Percentiles rank a stretch among this genome's conserved stretches.
These are phyloP conservation scores for Sedum album DNA, from an alignment of 164 flowering plant species.

Conservation along the genomic window DNA sequence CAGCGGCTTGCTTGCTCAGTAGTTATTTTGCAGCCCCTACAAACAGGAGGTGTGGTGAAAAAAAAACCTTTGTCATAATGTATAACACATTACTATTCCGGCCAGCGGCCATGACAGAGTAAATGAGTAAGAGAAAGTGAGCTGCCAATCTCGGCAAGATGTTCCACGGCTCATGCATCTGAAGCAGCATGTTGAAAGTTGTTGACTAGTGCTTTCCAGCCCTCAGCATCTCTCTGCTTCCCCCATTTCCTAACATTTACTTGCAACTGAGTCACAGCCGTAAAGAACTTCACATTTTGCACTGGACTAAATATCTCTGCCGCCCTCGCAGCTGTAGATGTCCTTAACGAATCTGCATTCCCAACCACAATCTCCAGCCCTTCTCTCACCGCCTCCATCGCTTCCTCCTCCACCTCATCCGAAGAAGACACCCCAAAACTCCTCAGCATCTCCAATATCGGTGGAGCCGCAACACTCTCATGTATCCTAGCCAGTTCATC, in stretches of 20 bases:
- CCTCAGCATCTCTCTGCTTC: slow-evolving; percentile 18
- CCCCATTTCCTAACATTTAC: slow-evolving; percentile 30
- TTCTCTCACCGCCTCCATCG: slow-evolving; percentile 13
- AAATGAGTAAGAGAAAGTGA: too few relatives aligned
- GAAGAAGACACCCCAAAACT: slow-evolving; percentile 1
- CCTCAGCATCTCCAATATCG: slow-evolving; percentile 21
- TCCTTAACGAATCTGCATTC: slow-evolving; percentile 38
- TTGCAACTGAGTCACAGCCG: slow-evolving; percentile 35
- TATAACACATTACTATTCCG: too few relatives aligned
- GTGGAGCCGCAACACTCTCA: slow-evolving; percentile 45
- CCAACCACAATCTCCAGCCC: slow-evolving; percentile 25
- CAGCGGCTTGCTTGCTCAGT: too few relatives aligned
- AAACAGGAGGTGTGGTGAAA: neutral
- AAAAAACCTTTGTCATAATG: too few relatives aligned
- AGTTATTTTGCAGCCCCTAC: neutral
- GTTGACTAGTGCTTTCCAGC: too few relatives aligned
- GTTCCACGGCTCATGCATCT: too few relatives aligned
- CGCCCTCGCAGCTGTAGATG: slow-evolving; percentile 22
- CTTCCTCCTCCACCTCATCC: slow-evolving; percentile 14
- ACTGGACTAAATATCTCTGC: slow-evolving; percentile 30
- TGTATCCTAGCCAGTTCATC: slow-evolving; percentile 46
- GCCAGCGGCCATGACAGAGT: too few relatives aligned
- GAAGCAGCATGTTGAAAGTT: too few relatives aligned
- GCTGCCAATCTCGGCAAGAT: too few relatives aligned
- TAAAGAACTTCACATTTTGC: slow-evolving; percentile 37